Evolutionary conservation across 768 basidiomycete genomes (phyloP), one percentile per base, ranked within the genome.

Genomic region (Gelatoporia subvermispora): DNA sequence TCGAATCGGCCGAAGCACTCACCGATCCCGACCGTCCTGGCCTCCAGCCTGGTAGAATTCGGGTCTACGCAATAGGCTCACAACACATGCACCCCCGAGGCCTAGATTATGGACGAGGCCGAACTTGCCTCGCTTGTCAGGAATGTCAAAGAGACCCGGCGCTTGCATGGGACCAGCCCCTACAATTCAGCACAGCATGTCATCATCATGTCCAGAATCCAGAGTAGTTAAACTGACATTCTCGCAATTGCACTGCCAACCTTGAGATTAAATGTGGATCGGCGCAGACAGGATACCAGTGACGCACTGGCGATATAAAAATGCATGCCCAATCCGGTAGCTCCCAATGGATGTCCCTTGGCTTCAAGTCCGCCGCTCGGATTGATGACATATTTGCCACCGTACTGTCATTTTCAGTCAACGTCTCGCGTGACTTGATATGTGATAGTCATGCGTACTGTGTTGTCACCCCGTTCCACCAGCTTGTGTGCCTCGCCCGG

Each of bases 161-260:
- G 79, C 84, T 69, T 90, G 88, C 86, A 90, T 88, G 22, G 84
- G 84, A 25, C 88, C 88, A 3, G 88, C 84, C 88, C 85, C 87
- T 85, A 53, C 17, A 17, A 24, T 34, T 34, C 24, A 34, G 28
- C 23, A 34, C 28, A 17, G 31, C 8, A 43, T 15, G 23, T n/a
- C 35, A 38, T 22, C 18, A 21, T 8, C 35, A 25, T 18, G 17
- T 43, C 8, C 15, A 35, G 23, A 18, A n/a, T 13, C 4, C 3
- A 4, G 35, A 35, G 7, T 8, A 20, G 23, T 20, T 16, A 20
- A 18, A 52, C 66, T 49, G 57, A 84, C 85, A 89, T 36, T 81
- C 71, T 37, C 87, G 76, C 43, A 89, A 66, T 74, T 89, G 87
- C 85, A 87, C 84, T 84, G 55, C 8, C 10, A 23, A 11, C 35